A percentile compares a stretch with the other conserved stretches of the same genome.
phyloP scores from a whole-genome alignment of 768 basidiomycete genomes.

The Boletus insuetus region DNA sequence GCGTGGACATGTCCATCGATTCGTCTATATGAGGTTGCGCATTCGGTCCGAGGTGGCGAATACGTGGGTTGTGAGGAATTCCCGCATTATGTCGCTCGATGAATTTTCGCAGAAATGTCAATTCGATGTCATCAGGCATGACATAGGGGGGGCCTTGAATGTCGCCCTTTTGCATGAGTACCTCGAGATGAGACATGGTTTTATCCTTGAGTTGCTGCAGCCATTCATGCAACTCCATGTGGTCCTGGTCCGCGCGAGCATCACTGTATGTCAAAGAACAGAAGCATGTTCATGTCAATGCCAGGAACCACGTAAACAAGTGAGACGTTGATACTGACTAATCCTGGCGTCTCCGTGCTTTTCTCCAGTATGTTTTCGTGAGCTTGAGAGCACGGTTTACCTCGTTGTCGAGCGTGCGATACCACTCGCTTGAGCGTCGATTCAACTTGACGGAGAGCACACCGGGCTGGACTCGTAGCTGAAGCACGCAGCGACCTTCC shows the following conservation, averaged over 20 bases:
- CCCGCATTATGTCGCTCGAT: slow-evolving; percentile 76
- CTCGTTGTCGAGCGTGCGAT: slow-evolving; percentile 72
- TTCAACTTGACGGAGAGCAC: slow-evolving; percentile 75
- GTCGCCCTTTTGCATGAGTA: slow-evolving; percentile 85
- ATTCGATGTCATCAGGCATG: slow-evolving; percentile 78
- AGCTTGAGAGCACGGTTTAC: slow-evolving; percentile 79
- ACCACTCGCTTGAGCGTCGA: slow-evolving; percentile 79
- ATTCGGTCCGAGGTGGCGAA: slow-evolving; percentile 49
- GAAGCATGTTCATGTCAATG: slow-evolving; percentile 6
- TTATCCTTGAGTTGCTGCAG: slow-evolving; percentile 85
- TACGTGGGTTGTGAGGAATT: slow-evolving; percentile 76
- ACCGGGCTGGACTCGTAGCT: slow-evolving; percentile 79
- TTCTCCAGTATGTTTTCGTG: slow-evolving; percentile 86
- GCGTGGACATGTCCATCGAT: slow-evolving; percentile 34
- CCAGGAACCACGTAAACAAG: neutral
- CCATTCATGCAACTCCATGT: slow-evolving; percentile 89
- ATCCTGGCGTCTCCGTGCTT: slow-evolving; percentile 77
- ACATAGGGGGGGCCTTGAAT: slow-evolving; percentile 79
- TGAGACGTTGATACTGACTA: slow-evolving; percentile 33
- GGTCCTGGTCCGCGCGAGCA: slow-evolving; percentile 80
- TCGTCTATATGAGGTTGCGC: slow-evolving; percentile 34
- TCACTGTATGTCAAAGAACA: slow-evolving; percentile 35
- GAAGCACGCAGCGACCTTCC: slow-evolving; percentile 74
- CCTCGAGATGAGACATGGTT: slow-evolving; percentile 83
- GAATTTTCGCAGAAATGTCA: slow-evolving; percentile 77